These are phyloP conservation scores for Psilocybe sp. DNA, from an alignment of 768 basidiomycete species.

Conservation along the genomic window DNA sequence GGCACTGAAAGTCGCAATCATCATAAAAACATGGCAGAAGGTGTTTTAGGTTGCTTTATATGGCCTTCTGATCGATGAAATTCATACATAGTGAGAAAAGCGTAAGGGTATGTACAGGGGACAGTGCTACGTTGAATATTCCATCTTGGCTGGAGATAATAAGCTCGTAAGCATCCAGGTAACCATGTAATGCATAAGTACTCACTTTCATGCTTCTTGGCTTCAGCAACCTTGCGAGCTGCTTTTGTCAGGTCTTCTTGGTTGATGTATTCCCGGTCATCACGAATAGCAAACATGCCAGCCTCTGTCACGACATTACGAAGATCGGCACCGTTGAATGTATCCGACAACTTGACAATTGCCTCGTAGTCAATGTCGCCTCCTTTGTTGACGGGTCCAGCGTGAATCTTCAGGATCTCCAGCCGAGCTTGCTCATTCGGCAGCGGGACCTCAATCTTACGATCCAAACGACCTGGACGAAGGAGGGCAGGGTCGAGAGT, in stretches of 20 bases:
- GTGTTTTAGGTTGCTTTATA: not conserved
- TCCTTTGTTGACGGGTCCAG: conserved; percentile 88
- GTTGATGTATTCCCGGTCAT: conserved; percentile 89
- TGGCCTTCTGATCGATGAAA: not conserved
- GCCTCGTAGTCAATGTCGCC: conserved; percentile 98
- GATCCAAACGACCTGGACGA: conserved; percentile 92
- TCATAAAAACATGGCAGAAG: too few relatives aligned
- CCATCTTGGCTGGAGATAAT: conserved; percentile 45
- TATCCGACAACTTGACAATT: conserved; percentile 92
- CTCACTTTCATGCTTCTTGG: conserved; percentile 97
- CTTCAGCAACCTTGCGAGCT: conserved; percentile 90
- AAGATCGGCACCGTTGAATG: conserved; percentile 95
- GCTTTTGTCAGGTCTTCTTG: conserved; percentile 98
- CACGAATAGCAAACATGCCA: conserved; percentile 98
- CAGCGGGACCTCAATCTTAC: conserved; percentile 96
- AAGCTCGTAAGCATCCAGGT: conserved; percentile 7
- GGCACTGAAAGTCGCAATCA: too few relatives aligned
- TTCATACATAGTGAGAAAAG: conserved; percentile 4
- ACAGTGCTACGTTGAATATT: conserved; percentile 40
- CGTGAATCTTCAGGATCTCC: conserved; percentile 98
- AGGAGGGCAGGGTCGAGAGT: conserved; percentile 96
- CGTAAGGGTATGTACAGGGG: conserved; percentile 10
- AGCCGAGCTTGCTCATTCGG: conserved; percentile 96
- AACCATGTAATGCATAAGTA: conserved; percentile 8
- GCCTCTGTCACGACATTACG: conserved; percentile 94